Conservation (phyloP, 768 basidiomycete genomes). For the Leccinum barrowsii region DNA sequence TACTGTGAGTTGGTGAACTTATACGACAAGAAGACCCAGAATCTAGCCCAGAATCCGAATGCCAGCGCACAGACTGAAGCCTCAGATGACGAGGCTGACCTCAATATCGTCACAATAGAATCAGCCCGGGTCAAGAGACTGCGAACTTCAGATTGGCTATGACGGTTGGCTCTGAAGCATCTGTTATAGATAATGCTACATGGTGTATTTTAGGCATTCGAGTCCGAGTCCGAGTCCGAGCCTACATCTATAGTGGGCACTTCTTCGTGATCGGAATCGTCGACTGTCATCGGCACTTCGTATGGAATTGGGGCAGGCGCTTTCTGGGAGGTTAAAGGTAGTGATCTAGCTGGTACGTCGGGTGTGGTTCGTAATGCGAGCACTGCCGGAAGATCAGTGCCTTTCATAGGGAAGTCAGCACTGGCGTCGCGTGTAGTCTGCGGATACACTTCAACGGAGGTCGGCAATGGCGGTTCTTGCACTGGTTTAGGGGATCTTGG, state of each 20-base stretch:
- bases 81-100: constrained; percentile 37
- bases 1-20: not conserved
- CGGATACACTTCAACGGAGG: not conserved
- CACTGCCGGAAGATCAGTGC: not conserved
- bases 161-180: not conserved
- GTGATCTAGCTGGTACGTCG: not conserved
- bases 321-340: constrained; percentile 1
- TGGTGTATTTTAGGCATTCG: constrained; percentile 40
- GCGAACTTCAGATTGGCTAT: constrained; percentile 10
- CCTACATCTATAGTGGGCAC: constrained; percentile 76
- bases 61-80: constrained; percentile 9
- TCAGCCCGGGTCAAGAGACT: constrained; percentile 9
- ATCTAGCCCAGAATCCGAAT: constrained; percentile 20
- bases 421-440: not conserved
- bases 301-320: not conserved
- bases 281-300: constrained; percentile 16
- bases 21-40: constrained; percentile 16
- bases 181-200: not conserved
- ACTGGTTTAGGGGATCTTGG: not conserved
- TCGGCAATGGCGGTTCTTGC: not conserved
- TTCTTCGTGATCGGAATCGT: constrained; percentile 65
- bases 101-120: not conserved
- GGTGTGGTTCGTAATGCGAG: not conserved
- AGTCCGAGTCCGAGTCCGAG: constrained; percentile 83
- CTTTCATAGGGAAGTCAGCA: not conserved